Evolutionary conservation across 106 monocot genomes (phyloP), one percentile per base, ranked within the genome.

Genomic region (Apostasia ramifera): DNA sequence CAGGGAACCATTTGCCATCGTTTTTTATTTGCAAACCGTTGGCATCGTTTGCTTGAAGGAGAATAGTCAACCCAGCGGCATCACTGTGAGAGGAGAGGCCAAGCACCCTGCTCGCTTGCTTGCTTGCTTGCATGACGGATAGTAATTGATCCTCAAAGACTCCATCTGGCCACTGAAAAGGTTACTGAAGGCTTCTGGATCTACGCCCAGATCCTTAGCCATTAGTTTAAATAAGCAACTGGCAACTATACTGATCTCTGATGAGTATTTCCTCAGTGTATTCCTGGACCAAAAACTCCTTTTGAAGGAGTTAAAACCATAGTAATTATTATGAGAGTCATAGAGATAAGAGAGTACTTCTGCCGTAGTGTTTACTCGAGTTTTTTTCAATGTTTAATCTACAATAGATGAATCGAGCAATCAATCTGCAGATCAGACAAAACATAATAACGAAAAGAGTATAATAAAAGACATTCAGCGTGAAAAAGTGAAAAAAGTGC

Each of bases 21-120:
- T 59, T 71, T 44, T 37, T 65, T 15, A 76, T 69, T 43, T 76
- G 75, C 60, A 76, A 42, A 0, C 75, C 75, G 6, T 49, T 39
- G 1, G 69, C 59, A 12, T 69, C 61, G 53, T 54, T 76, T 14
- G 44, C 51, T 62, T 76, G 75, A 15, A 76, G 68, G 3, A 69
- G 61, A 46, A 70, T 15, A 3, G 71, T 71, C 5, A 60, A 50
- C 14, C 40, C 56, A 3, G 38, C 50, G 45, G 42, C 70, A 40
- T 71, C 71, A 60, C 48, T 48, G 48, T 71, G 70, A 2, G 71
- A 59, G 3, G 71, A 71, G 5, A 48, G 58, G 49, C 59, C 71
- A 47, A 71, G 10, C 38, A 71, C 71, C n/a, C n/a, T n/a, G n/a
- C n/a, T n/a, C n/a, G n/a, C 49, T 71, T 60, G 44, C 40, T 50